Evolutionary conservation across 2,329 filamentous ascomycete genomes (phyloP), one percentile per base, ranked within the genome.

Genomic region (Colletotrichum sp.): DNA sequence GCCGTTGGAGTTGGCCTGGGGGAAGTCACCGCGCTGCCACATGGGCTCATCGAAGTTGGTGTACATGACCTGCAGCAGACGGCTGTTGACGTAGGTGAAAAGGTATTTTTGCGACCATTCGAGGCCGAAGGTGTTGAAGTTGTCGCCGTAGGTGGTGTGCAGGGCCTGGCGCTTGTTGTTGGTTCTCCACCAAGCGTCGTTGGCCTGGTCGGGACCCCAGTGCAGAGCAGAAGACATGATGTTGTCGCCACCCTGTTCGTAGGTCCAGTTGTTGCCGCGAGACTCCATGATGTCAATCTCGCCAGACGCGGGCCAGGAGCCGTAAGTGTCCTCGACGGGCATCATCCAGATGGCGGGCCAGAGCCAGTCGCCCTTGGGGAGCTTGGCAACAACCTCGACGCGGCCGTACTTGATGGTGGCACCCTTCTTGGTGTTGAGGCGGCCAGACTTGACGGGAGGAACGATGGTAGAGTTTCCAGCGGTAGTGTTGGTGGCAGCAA

Each of bases 301-400:
- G 62, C 95, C 95, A 11, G 94, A 96, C 9, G 88, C 85, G 2
- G 95, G 95, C 95, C 95, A 98, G 2, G 89, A 80, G 2, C 95
- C 95, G 82, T 97, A 98, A 1, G 87, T 92, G 70, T 92, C 89
- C 59, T 93, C 88, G 63, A 91, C 92, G 2, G 95, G 95, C 87
- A 97, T 88, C 94, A 98, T 95, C 94, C 94, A 96, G 81, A 98
- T 96, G n/a, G 95, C 95, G 3, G 95, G 95, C 95, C 95, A 97
- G 13, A 98, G 89, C 95, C 95, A 97, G 86, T 97, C 95, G 70
- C 95, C 95, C 64, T 88, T 84, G 6, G 95, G 95, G 32, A 97
- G 86, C 84, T 93, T 93, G 30, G 95, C 95, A 2, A 90, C 92
- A 7, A 98, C 95, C 82, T 98, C 94, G 69, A 98, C 90, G 59